A percentile compares a stretch with the other conserved stretches of the same genome.
These are phyloP conservation scores for Daldinia loculata DNA, from an alignment of 495 filamentous ascomycete species.

Conservation along the genomic window DNA sequence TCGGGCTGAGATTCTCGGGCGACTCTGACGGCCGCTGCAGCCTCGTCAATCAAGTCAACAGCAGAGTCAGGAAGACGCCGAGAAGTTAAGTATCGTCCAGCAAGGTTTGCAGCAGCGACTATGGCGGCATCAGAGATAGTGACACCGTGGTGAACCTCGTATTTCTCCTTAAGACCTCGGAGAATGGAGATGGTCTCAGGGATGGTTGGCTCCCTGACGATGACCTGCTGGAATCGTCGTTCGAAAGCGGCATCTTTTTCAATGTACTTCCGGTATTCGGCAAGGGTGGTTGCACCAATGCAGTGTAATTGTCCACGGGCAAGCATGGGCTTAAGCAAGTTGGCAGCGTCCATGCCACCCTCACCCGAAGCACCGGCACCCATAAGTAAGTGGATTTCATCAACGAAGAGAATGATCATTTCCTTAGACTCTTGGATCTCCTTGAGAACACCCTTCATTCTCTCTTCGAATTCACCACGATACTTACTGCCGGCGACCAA, in stretches of 20 bases:
- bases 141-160: constrained; percentile 98
- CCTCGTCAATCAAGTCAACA: constrained; percentile 95
- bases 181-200: constrained; percentile 95
- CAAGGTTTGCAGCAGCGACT: constrained; percentile 86
- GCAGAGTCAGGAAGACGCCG: constrained; percentile 94
- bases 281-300: constrained; percentile 93
- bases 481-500: constrained; percentile 98
- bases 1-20: constrained; percentile 96
- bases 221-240: constrained; percentile 96
- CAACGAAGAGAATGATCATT: constrained; percentile 96
- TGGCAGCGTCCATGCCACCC: constrained; percentile 98
- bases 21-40: constrained; percentile 91
- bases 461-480: constrained; percentile 96
- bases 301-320: constrained; percentile 96
- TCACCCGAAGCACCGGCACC: constrained; percentile 92
- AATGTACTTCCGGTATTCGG: constrained; percentile 98
- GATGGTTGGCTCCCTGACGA: constrained; percentile 91
- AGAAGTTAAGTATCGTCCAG: constrained; percentile 88
- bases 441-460: constrained; percentile 98
- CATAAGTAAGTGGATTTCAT: constrained; percentile 99
- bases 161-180: constrained; percentile 94
- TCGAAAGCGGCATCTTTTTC: constrained; percentile 98
- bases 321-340: constrained; percentile 94
- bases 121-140: constrained; percentile 93
- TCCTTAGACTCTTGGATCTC: constrained; percentile 97